Evolutionary conservation across 495 filamentous ascomycete genomes (phyloP).

Genomic region (Lophiostoma macrostomum): DNA sequence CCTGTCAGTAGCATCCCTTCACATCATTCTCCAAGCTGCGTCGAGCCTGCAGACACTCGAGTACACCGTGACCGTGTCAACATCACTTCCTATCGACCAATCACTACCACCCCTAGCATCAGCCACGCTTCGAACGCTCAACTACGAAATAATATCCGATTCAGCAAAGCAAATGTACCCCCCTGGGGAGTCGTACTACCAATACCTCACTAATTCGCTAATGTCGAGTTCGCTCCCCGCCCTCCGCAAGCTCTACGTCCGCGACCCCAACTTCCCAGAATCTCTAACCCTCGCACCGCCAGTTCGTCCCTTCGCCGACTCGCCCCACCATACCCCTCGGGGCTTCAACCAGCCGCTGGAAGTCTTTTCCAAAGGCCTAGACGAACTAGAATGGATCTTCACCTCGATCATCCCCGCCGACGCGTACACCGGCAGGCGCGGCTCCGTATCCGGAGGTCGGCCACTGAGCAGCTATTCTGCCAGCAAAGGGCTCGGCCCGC

Average conservation of each 20-base stretch:
- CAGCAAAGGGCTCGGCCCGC: constrained; percentile 49
- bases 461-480: constrained; percentile 56
- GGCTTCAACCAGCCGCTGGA: constrained; percentile 63
- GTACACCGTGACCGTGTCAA: constrained; percentile 62
- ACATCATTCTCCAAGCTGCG: constrained; percentile 60
- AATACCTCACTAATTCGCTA: constrained; percentile 78
- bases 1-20: constrained; percentile 58
- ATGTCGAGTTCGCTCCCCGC: constrained; percentile 69
- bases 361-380: constrained; percentile 81
- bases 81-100: constrained; percentile 60
- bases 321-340: constrained; percentile 37
- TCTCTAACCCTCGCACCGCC: constrained; percentile 66
- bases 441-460: constrained; percentile 48
- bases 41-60: constrained; percentile 62
- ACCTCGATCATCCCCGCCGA: constrained; percentile 54
- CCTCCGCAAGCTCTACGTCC: constrained; percentile 76
- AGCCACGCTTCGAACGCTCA: constrained; percentile 61
- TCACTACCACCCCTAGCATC: constrained; percentile 65
- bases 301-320: constrained; percentile 47
- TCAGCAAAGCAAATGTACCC: constrained; percentile 53
- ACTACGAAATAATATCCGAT: constrained; percentile 76
- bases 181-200: constrained; percentile 70
- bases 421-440: constrained; percentile 33
- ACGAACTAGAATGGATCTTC: constrained; percentile 84
- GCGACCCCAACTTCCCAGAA: constrained; percentile 76